Base-by-base conservation (phyloP, 2,329 filamentous ascomycete species). In the Didymella exigua region DNA sequence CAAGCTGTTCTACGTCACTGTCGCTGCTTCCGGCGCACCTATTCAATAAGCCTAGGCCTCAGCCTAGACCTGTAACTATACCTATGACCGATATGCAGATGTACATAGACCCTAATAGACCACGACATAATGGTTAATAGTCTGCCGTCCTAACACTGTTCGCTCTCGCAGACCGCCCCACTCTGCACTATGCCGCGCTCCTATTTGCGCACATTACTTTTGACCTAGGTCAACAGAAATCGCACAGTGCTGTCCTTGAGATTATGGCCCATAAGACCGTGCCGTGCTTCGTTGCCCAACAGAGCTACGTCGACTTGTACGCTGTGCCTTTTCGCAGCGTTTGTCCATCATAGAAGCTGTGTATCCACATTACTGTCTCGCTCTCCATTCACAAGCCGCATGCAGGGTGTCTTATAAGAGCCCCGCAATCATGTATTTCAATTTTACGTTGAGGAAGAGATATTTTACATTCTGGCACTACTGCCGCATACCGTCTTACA, bases 1-100 rank as follows among this genome's bases (percentile, higher is more conserved):
- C 6, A 67, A 64, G 48, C 55, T 67, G 11, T 67, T 66, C 49
- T 67, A 67, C 33, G 61, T 34, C 34, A 67, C 64, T 19, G 14
- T 67, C 24, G 59, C 58, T 40, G 62, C 64, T 4, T 60, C 59
- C 30, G 63, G 63, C 13, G 48, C 49, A 2, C 54, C 54, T 21
- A 43, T 59, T 14, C 54, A 57, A 33, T 57, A 18, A 18, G 36
- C 27, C 5, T 13, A 3, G 24, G 18, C 18, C 11, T 9, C 13
- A 31, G n/a, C n/a, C n/a, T n/a, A 8, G 1, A 11, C 14, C n/a
- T 10, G 14, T 16, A 16, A 3, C 6, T n/a, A 8, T 24, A 13
- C 26, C 9, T 9, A 53, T 16, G 18, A 31, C 23, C 16, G 10
- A 48, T 9, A 27, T 16, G 6, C 13, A 23, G 11, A 14, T 42